phyloP scores from a whole-genome alignment of 2,329 filamentous ascomycete genomes.

The Xylariaceae sp. region DNA sequence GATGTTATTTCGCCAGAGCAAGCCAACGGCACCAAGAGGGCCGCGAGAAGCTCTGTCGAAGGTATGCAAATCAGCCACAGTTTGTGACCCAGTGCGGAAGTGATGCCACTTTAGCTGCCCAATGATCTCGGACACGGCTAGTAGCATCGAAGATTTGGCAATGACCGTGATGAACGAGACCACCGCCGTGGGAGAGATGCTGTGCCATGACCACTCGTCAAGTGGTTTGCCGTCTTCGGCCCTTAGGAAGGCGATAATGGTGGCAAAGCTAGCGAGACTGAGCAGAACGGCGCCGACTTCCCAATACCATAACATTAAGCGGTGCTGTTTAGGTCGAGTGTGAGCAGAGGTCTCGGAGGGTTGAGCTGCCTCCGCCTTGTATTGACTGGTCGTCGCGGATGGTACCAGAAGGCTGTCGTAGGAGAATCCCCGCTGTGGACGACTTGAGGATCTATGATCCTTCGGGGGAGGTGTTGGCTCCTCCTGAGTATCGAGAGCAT shows the following conservation, averaged over 20 bases:
- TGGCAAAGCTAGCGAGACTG: slow-evolving; percentile 44
- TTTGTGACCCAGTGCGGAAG: slow-evolving; percentile 2
- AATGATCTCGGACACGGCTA: slow-evolving; percentile 10
- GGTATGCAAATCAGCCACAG: slow-evolving; percentile 6
- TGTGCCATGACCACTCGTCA: slow-evolving; percentile 10
- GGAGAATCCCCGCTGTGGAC: too few species aligned
- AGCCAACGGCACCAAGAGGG: slow-evolving; percentile 6
- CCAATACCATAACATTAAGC: too few species aligned
- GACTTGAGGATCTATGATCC: too few species aligned
- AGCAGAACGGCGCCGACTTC: too few species aligned
- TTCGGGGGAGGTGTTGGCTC: too few species aligned
- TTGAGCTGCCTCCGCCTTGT: too few species aligned
- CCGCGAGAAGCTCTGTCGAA: slow-evolving; percentile 11
- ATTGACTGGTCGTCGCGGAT: too few species aligned
- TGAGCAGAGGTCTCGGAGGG: too few species aligned
- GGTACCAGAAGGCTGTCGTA: too few species aligned
- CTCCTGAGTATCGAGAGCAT: too few species aligned
- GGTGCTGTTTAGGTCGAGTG: too few species aligned
- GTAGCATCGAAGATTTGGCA: slow-evolving; percentile 12
- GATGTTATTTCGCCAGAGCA: slow-evolving; percentile 9
- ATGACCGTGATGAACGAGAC: slow-evolving; percentile 13
- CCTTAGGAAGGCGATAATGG: slow-evolving; percentile 9
- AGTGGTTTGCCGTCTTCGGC: slow-evolving; percentile 12
- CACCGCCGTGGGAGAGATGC: slow-evolving; percentile 13
- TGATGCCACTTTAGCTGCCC: slow-evolving; percentile 15